Conservation (phyloP, 2,329 filamentous ascomycete genomes). For the Cercospora citrullina region DNA sequence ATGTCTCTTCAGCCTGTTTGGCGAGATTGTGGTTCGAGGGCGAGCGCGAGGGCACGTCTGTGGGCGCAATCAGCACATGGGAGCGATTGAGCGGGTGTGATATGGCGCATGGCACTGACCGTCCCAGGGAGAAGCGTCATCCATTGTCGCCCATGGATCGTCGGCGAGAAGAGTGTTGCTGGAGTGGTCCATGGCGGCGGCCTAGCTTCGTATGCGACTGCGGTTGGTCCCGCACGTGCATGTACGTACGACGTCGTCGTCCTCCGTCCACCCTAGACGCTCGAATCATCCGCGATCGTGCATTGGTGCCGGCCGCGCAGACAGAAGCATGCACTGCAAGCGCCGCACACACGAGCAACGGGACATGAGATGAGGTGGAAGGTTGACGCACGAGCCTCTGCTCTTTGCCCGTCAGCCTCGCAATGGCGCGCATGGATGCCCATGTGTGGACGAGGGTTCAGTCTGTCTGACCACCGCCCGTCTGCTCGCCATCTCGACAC, state of each 20-base stretch:
- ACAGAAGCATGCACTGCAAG: background rate
- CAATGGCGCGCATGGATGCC: slow-evolving; percentile 4
- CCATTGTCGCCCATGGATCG: slow-evolving; percentile 34
- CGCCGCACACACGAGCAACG: background rate
- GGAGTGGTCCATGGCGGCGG: slow-evolving; percentile 2
- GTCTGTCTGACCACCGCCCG: background rate
- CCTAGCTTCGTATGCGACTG: background rate
- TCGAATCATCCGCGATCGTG: background rate
- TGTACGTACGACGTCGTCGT: background rate
- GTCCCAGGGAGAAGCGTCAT: slow-evolving; percentile 39
- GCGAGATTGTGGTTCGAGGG: slow-evolving; percentile 44
- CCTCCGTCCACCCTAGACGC: background rate
- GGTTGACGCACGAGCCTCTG: background rate
- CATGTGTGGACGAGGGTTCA: background rate
- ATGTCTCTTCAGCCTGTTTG: slow-evolving; percentile 40
- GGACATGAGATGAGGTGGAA: background rate
- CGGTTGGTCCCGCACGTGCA: slow-evolving; percentile 2
- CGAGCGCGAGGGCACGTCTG: slow-evolving; percentile 52
- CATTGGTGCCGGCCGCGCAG: background rate
- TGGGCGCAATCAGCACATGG: slow-evolving; percentile 1
- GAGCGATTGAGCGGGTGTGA: background rate
- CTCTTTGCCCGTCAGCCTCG: background rate
- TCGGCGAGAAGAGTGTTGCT: slow-evolving; percentile 15
- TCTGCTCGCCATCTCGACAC: background rate
- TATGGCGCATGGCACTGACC: slow-evolving; percentile 26